Evolutionary conservation across 179 eudicot genomes (phyloP).

Genomic region (Spergularia azorica): DNA sequence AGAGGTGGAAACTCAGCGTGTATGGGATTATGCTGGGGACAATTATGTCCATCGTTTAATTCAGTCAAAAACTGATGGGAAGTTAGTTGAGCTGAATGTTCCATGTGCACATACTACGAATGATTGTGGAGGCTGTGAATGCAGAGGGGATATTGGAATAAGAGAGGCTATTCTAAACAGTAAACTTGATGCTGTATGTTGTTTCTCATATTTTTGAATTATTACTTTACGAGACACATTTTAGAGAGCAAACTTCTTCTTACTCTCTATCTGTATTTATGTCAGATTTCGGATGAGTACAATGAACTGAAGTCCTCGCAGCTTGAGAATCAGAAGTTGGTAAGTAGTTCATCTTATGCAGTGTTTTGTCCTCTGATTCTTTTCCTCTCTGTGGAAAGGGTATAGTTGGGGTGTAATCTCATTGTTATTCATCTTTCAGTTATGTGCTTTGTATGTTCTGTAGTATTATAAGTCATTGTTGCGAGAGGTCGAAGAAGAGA

Average conservation of each 20-base stretch:
- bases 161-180: conserved; percentile 65
- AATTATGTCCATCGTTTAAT: conserved; percentile 92
- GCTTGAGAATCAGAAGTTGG: conserved; percentile 87
- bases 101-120: conserved; percentile 52
- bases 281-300: conserved; percentile 85
- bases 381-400: neutral
- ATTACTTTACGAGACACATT: neutral
- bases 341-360: conserved; percentile 30
- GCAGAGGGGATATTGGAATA: conserved; percentile 57
- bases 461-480: conserved; percentile 81
- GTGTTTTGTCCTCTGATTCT: neutral
- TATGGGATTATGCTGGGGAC: conserved; percentile 96
- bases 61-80: conserved; percentile 93
- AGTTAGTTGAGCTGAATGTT: conserved; percentile 82
- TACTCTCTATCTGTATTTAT: conserved; percentile 7
- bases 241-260: neutral
- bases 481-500: conserved; percentile 74
- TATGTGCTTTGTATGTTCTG: conserved; percentile 5
- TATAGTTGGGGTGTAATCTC: neutral
- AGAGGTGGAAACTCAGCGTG: conserved; percentile 90
- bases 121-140: conserved; percentile 61
- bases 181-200: conserved; percentile 64
- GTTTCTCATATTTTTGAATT: neutral
- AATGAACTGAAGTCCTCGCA: conserved; percentile 87
- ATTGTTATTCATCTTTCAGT: neutral